Evolutionary conservation across 2,329 filamentous ascomycete species (phyloP), one percentile per base, ranked within the genome.

Genomic region (Capronia epimyces): DNA sequence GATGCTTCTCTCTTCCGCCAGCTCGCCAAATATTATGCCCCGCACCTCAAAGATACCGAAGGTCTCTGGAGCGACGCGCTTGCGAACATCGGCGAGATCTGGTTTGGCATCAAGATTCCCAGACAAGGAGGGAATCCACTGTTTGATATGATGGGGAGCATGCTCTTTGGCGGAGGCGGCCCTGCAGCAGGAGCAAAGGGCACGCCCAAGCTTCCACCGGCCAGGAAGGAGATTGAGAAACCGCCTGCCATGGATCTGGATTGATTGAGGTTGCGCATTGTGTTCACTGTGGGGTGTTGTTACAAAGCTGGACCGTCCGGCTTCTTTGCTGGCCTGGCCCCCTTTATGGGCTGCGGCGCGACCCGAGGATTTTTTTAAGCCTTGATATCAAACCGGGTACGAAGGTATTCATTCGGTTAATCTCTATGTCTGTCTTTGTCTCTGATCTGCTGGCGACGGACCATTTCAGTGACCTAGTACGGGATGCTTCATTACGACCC

Each of bases 101-200:
- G 97, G 75, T 98, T 98, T 71, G 83, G 83, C 29, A 94, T 98
- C 67, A 81, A 83, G 72, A 84, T 89, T 65, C 91, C 90, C 41
- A 80, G 86, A 63, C 89, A 95, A 73, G 86, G 84, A 58, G 54
- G 57, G 2, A 97, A 97, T 68, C 90, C 90, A 2, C 75, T 98
- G 68, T 82, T 97, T 70, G 93, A 98, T 67, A 97, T 98, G 90
- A 94, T 98, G 87, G 90, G 89, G 42, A 90, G 83, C 56, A 81
- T 98, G 76, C 87, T 98, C 64, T 90, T 90, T 43, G 89, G 89
- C 16, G 84, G 75, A 44, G 75, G 74, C 15, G 79, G 77, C 51
- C 46, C 41, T 21, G 54, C 45, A 5, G 20, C 41, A 6, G 24
- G 48, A 21, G 50, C 39, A 16, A 22, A 71, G 59, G 79, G 81